Base-by-base conservation (phyloP, 176 grass and related monocot genomes). In the barley (Hordeum vulgare) region DNA sequence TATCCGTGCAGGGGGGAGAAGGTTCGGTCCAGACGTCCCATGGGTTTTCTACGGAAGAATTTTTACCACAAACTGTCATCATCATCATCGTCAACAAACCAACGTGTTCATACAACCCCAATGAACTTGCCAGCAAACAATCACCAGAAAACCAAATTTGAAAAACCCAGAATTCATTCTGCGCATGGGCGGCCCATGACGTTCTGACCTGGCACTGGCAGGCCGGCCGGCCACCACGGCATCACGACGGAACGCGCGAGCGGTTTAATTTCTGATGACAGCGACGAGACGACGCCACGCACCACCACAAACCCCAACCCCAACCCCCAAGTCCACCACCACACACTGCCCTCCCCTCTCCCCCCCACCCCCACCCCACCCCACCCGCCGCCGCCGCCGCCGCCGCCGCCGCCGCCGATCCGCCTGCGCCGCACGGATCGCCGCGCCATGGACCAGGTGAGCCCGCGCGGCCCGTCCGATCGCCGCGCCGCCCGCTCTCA, bases 381-480 rank as follows among this genome's bases (percentile, higher is more conserved):
- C 45, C 45, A 4, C 11, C 5, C 28, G 14, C 58, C 26, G 10
- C 18, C 69, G 13, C 20, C 81, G 42, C 21, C 70, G 20, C 37
- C 85, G 76, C 9, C 36, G 21, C 31, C 7, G n/a, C 57, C 23
- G 3, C 20, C 3, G n/a, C 80, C 23, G 77, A 85, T 71, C 87
- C 78, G 71, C 3, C 14, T 20, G 56, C 15, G 79, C 35, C 64
- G 34, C 11, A 14, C 78, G 65, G 83, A 90, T 78, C 88, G 45
- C 74, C 23, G 6, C 74, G 67, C 80, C 75, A 90, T 90, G 84
- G 88, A 86, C 35, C 84, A 90, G 88, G 88, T 90, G 47, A 90
- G 84, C 75, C 35, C 35, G 13, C 21, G 15, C 8, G 23, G 10
- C 79, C n/a, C 17, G 11, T 74, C 73, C 80, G 84, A 86, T 86